phyloP scores from a whole-genome alignment of 129 eudicot species.

The Centaurea solstitialis region DNA sequence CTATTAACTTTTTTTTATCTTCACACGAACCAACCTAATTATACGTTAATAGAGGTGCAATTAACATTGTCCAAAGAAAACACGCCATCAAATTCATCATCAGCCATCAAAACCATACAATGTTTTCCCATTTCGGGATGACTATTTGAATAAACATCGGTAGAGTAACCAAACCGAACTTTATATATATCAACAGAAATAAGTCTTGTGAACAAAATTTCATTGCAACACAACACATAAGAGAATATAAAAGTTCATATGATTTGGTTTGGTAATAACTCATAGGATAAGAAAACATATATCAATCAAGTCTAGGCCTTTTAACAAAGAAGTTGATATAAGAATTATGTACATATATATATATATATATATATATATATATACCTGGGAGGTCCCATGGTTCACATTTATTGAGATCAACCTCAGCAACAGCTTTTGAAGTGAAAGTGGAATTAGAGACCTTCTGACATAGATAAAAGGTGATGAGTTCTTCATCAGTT shows the following conservation, averaged over 20 bases:
- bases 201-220: too few species aligned
- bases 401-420: conserved; percentile 90
- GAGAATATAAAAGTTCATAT: background rate
- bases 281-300: background rate
- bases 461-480: conserved; percentile 67
- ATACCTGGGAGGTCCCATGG: conserved; percentile 99
- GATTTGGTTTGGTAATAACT: background rate
- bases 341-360: conserved; percentile 19
- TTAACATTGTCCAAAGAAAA: too few species aligned
- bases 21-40: too few species aligned
- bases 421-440: conserved; percentile 76
- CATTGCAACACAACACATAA: background rate
- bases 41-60: too few species aligned
- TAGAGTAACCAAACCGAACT: background rate
- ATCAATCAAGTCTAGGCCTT: background rate
- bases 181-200: background rate
- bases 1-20: too few species aligned
- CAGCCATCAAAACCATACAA: background rate
- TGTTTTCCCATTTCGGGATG: background rate
- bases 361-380: conserved; percentile 14
- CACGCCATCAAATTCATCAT: background rate
- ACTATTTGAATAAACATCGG: background rate
- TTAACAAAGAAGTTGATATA: background rate
- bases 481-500: conserved; percentile 94
- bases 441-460: conserved; percentile 71